phyloP scores from a whole-genome alignment of 2,329 filamentous ascomycete genomes.

The Fusarium sp. region DNA sequence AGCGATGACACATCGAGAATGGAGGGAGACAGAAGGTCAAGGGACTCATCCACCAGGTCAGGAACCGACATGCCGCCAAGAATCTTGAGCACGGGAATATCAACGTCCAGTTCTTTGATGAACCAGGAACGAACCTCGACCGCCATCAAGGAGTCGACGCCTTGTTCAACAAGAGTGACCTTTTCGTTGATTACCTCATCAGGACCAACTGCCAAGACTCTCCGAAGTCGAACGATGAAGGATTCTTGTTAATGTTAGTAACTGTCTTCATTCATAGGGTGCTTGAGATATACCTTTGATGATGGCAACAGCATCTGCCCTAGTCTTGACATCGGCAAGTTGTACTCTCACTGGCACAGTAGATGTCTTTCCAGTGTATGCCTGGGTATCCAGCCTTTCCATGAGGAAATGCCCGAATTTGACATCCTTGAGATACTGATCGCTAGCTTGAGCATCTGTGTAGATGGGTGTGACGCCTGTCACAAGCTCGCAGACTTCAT shows the following conservation, averaged over 20 bases:
- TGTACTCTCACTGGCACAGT: background rate
- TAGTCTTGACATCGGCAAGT: background rate
- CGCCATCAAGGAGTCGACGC: background rate
- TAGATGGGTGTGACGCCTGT: background rate
- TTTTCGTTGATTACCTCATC: background rate
- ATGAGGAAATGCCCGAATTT: background rate
- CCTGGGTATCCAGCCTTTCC: background rate
- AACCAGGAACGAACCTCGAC: slow-evolving; percentile 13
- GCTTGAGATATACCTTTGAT: background rate
- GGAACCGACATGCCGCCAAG: background rate
- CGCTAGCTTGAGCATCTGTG: background rate
- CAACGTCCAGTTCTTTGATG: slow-evolving; percentile 1
- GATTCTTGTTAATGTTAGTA: background rate
- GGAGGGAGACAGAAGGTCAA: background rate
- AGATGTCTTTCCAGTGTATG: background rate
- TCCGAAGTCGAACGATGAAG: background rate
- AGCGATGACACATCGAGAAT: background rate
- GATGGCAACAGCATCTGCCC: background rate
- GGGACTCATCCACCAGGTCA: background rate
- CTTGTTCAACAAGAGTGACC: background rate
- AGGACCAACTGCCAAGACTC: background rate
- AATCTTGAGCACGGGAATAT: slow-evolving; percentile 6
- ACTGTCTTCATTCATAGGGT: too few species aligned
- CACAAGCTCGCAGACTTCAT: background rate
- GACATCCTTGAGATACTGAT: background rate